phyloP scores from a whole-genome alignment of 768 basidiomycete species.

The Lactifluus rugatus region DNA sequence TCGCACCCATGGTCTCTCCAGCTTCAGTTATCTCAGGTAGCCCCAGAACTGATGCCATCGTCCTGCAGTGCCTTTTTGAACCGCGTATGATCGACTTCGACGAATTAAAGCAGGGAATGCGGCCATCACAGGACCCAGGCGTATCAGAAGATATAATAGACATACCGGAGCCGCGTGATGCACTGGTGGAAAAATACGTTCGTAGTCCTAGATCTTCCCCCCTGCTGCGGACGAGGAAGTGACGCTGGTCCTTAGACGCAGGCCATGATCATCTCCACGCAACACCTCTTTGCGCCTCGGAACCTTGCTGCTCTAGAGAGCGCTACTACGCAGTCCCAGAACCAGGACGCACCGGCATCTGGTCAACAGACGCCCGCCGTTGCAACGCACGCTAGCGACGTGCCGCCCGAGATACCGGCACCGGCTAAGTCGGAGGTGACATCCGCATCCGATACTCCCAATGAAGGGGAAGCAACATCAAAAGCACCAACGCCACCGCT shows the following conservation, averaged over 20 bases:
- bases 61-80: slow-evolving; percentile 75
- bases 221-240: background rate
- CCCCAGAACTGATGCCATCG: background rate
- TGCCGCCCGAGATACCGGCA: slow-evolving; percentile 16
- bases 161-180: slow-evolving; percentile 22
- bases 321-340: slow-evolving; percentile 1
- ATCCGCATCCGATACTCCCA: slow-evolving; percentile 18
- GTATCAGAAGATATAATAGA: slow-evolving; percentile 66
- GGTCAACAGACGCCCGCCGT: slow-evolving; percentile 22
- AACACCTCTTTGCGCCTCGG: slow-evolving; percentile 48
- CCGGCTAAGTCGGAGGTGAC: slow-evolving; percentile 17
- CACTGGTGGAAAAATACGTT: slow-evolving; percentile 33
- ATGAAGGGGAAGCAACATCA: slow-evolving; percentile 12
- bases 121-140: slow-evolving; percentile 41
- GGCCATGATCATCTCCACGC: slow-evolving; percentile 86
- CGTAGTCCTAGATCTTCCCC: slow-evolving; percentile 17
- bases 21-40: slow-evolving; percentile 17
- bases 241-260: slow-evolving; percentile 46
- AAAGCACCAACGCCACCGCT: slow-evolving; percentile 19
- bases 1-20: slow-evolving; percentile 78
- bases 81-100: slow-evolving; percentile 90
- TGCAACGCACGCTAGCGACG: slow-evolving; percentile 13
- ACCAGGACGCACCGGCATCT: slow-evolving; percentile 13
- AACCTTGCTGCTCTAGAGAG: slow-evolving; percentile 11
- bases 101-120: slow-evolving; percentile 48